Evolutionary conservation across 78 protist genomes (phyloP).

Genomic region (Dictyostelium capitatum): DNA sequence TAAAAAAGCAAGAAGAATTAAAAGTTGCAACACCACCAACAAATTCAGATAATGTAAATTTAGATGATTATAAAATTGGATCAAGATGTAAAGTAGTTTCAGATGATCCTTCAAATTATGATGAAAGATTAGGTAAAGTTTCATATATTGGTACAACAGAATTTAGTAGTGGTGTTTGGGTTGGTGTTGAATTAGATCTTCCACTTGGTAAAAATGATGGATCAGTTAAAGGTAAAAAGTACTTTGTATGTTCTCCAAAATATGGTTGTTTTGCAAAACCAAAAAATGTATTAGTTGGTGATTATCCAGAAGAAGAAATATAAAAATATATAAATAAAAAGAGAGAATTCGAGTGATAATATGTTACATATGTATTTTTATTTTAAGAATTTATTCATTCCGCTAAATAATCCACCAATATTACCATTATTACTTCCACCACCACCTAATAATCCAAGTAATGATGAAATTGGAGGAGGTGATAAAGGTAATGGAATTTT

Average conservation of each 20-base stretch:
- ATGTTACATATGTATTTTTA: too few relatives aligned
- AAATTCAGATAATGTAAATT: background rate
- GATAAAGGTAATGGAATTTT: slow-evolving; percentile 13
- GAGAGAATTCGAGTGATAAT: too few relatives aligned
- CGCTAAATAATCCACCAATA: background rate
- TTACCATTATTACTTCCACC: background rate
- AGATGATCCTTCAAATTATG: slow-evolving; percentile 23
- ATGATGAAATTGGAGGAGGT: background rate
- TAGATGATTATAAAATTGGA: background rate
- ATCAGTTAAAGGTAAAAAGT: slow-evolving; percentile 78
- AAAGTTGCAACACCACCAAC: background rate
- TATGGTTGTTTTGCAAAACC: slow-evolving; percentile 76
- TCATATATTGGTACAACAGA: slow-evolving; percentile 78
- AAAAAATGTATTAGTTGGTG: slow-evolving; percentile 49
- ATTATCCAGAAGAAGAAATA: slow-evolving; percentile 60
- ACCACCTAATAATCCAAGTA: background rate
- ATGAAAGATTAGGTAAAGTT: slow-evolving; percentile 80
- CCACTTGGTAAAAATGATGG: slow-evolving; percentile 94
- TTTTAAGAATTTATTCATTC: background rate
- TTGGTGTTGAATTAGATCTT: slow-evolving; percentile 90
- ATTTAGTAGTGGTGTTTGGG: slow-evolving; percentile 75
- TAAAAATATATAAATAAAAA: slow-evolving; percentile 2
- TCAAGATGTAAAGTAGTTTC: slow-evolving; percentile 28
- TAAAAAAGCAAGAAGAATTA: background rate
- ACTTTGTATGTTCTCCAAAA: slow-evolving; percentile 84